These are phyloP conservation scores for Symbiotaphrina buchneri DNA, from an alignment of 495 filamentous ascomycete species.

Conservation along the genomic window DNA sequence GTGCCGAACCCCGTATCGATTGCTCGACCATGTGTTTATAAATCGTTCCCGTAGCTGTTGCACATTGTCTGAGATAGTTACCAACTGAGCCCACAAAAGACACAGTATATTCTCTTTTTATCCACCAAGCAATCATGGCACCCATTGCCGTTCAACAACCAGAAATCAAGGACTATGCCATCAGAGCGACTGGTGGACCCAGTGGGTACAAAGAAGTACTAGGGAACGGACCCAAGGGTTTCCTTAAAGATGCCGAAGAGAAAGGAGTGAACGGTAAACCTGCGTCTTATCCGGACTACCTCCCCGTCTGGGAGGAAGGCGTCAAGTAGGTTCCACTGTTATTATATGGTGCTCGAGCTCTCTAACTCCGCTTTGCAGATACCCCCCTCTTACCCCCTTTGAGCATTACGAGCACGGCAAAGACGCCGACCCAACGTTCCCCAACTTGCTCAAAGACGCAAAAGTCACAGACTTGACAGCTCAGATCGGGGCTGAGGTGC, in stretches of 20 bases:
- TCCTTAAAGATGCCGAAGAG: neutral
- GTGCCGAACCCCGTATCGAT: no score
- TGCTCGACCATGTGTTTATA: neutral
- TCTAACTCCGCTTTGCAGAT: no score
- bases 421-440: constrained; percentile 39
- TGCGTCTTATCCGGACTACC: neutral
- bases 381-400: constrained; percentile 18
- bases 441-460: constrained; percentile 52
- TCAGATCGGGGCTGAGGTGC: no score
- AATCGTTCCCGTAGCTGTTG: neutral
- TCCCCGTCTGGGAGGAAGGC: neutral
- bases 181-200: neutral
- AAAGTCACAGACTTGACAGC: constrained; percentile 57
- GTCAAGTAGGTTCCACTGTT: no score
- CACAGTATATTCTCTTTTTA: neutral
- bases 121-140: neutral
- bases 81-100: neutral
- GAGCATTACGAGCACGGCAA: constrained; percentile 24
- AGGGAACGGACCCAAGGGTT: neutral
- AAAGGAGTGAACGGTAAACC: neutral
- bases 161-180: neutral
- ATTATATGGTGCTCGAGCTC: no score
- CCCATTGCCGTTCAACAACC: neutral
- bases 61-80: neutral
- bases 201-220: neutral